phyloP scores from a whole-genome alignment of 495 filamentous ascomycete genomes.

The Talaromyces wortmannii region DNA sequence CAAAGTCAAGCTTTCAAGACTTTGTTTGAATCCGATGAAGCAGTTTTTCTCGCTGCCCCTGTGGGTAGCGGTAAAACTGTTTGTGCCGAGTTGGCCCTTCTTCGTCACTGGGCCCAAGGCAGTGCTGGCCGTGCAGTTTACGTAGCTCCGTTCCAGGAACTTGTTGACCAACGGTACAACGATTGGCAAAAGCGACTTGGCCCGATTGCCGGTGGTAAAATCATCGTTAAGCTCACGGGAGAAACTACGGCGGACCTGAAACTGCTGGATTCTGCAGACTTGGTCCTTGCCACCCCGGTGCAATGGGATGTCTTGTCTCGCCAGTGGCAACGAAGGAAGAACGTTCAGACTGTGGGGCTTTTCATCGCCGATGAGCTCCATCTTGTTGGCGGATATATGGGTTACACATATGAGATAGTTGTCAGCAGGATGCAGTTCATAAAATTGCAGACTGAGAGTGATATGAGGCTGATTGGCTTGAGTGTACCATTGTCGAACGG shows the following conservation, averaged over 20 bases:
- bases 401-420: constrained; percentile 91
- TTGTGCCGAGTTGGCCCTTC: constrained; percentile 88
- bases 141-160: constrained; percentile 92
- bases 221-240: constrained; percentile 88
- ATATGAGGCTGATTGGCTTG: constrained; percentile 82
- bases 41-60: constrained; percentile 83
- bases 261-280: constrained; percentile 78
- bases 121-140: constrained; percentile 78
- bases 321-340: constrained; percentile 93
- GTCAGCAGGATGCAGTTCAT: constrained; percentile 98
- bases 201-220: constrained; percentile 73
- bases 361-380: constrained; percentile 97
- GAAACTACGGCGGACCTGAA: constrained; percentile 90
- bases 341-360: constrained; percentile 81
- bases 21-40: constrained; percentile 83
- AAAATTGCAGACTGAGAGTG: constrained; percentile 74
- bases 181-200: constrained; percentile 80
- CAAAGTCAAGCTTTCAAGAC: constrained; percentile 97
- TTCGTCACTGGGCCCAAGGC: constrained; percentile 75
- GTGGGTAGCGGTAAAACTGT: constrained; percentile 95
- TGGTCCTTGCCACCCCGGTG: constrained; percentile 84
- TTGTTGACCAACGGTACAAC: constrained; percentile 70
- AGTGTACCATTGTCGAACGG: constrained; percentile 86
- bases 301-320: constrained; percentile 97
- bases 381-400: constrained; percentile 83